phyloP scores from a whole-genome alignment of 164 flowering plant genomes.

The Sextonia rubra region DNA sequence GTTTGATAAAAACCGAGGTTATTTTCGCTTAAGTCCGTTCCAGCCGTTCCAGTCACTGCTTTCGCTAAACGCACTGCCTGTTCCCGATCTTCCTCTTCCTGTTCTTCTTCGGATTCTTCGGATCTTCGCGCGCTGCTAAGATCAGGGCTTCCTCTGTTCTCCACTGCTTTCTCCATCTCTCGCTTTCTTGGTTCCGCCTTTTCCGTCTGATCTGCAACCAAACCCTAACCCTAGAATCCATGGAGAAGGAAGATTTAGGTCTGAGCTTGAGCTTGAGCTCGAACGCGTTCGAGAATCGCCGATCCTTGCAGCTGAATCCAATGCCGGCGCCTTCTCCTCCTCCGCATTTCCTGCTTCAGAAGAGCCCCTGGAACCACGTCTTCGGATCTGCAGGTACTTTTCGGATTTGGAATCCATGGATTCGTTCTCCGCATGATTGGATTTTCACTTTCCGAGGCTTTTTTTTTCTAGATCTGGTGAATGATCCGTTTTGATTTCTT shows the following conservation, averaged over 20 bases:
- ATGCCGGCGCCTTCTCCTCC: constrained; percentile 6
- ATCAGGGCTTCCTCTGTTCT: too few relatives aligned
- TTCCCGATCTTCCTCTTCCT: too few relatives aligned
- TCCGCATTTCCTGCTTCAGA: not conserved
- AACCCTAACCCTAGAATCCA: too few relatives aligned
- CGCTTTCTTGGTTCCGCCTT: too few relatives aligned
- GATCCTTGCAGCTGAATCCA: constrained; percentile 1
- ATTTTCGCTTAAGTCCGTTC: too few relatives aligned
- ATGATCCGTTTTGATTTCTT: not conserved
- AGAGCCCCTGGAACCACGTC: not conserved
- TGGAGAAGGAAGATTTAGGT: constrained; percentile 65
- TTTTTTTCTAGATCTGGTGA: constrained; percentile 2
- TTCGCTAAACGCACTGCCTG: too few relatives aligned
- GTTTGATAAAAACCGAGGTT: too few relatives aligned
- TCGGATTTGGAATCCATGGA: not conserved
- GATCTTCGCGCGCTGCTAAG: too few relatives aligned
- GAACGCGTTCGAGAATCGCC: constrained; percentile 9
- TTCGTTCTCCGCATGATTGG: not conserved
- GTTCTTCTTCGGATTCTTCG: too few relatives aligned
- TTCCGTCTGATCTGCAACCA: too few relatives aligned
- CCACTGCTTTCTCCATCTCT: too few relatives aligned
- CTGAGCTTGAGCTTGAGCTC: constrained; percentile 33
- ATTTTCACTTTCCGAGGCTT: not conserved
- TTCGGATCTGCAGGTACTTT: constrained; percentile 5
- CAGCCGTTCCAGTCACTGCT: too few relatives aligned